phyloP scores from a whole-genome alignment of 768 basidiomycete genomes.

The Guyanaporus albipodus region DNA sequence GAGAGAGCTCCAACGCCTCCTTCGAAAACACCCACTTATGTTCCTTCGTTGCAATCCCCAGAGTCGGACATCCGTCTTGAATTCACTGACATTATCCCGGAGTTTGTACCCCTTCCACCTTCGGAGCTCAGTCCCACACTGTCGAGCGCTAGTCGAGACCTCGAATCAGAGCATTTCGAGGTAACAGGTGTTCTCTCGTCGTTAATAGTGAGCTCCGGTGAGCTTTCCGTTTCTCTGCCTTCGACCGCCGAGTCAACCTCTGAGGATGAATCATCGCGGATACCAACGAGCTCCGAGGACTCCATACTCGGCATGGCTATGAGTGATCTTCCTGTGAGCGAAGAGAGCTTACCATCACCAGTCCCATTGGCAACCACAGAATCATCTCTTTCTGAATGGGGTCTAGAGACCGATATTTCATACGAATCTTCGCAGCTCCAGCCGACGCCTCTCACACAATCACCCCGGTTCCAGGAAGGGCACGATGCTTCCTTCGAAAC shows the following conservation, averaged over 20 bases:
- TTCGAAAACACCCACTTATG: conserved; percentile 24
- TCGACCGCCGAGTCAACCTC: conserved; percentile 32
- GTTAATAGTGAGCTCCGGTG: conserved; percentile 20
- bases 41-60: conserved; percentile 26
- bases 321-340: conserved; percentile 27
- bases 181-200: conserved; percentile 5
- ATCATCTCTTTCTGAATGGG: conserved; percentile 50
- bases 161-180: conserved; percentile 20
- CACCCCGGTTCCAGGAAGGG: conserved; percentile 51
- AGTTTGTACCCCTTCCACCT: conserved; percentile 39
- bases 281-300: conserved; percentile 40
- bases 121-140: conserved; percentile 30
- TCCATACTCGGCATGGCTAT: conserved; percentile 33
- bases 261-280: conserved; percentile 28
- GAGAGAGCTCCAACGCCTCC: conserved; percentile 24
- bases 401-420: conserved; percentile 58
- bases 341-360: conserved; percentile 30
- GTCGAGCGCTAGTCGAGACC: conserved; percentile 18
- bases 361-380: conserved; percentile 34
- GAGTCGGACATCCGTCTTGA: conserved; percentile 21
- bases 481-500: conserved; percentile 69
- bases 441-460: conserved; percentile 62
- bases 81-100: conserved; percentile 19
- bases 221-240: conserved; percentile 24
- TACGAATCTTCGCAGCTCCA: conserved; percentile 75